These are phyloP conservation scores for Pilasporangium apinafurcum DNA, from an alignment of 352 stramenopile genomes.

Conservation along the genomic window DNA sequence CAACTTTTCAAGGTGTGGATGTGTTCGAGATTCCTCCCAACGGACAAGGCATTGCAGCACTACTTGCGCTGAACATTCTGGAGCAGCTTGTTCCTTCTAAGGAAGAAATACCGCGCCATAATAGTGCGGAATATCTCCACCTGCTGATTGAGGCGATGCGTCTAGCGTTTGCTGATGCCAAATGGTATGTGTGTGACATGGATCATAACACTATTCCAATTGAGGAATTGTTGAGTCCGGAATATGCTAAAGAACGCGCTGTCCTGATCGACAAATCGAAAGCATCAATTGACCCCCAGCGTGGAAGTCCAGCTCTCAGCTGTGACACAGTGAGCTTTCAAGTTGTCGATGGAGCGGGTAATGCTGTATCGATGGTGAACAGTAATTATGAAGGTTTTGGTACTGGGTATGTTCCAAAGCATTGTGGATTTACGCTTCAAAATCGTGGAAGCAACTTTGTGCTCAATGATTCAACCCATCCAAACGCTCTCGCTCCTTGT, in stretches of 20 bases:
- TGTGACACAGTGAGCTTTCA: constrained; percentile 95
- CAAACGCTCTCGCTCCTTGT: constrained; percentile 86
- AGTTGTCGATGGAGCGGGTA: constrained; percentile 92
- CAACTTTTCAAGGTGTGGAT: constrained; percentile 76
- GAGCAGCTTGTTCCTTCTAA: constrained; percentile 36
- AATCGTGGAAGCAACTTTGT: constrained; percentile 95
- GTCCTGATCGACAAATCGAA: constrained; percentile 29
- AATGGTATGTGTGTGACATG: constrained; percentile 81
- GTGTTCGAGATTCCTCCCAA: constrained; percentile 95
- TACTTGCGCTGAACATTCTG: constrained; percentile 94
- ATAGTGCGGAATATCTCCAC: constrained; percentile 82
- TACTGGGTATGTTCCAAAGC: constrained; percentile 89
- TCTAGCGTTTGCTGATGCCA: constrained; percentile 91
- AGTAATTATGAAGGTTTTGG: constrained; percentile 98
- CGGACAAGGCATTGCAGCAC: constrained; percentile 93
- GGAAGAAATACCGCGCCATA: constrained; percentile 25
- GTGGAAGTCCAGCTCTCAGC: constrained; percentile 51
- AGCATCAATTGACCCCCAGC: constrained; percentile 45
- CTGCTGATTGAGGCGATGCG: constrained; percentile 90
- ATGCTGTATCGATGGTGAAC: constrained; percentile 98
- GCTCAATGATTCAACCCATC: constrained; percentile 75
- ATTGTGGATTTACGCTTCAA: constrained; percentile 95
- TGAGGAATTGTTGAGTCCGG: constrained; percentile 69
- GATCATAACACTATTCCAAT: constrained; percentile 56
- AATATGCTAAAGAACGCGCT: constrained; percentile 57